Base-by-base conservation (phyloP, 257 asterid species). In the Verbena officinalis region DNA sequence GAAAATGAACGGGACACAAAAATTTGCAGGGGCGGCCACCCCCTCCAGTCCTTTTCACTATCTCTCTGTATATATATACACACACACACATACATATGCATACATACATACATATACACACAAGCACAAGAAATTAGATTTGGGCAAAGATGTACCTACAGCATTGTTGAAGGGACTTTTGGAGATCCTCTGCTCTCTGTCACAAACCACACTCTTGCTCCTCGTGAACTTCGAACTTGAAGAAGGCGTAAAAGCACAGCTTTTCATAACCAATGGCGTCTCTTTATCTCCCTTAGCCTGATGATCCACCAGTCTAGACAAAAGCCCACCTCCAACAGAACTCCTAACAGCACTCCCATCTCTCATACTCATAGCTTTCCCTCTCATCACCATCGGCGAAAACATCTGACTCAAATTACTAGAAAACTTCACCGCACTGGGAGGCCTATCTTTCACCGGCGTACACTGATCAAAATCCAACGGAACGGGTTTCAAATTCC, bases 381-480 rank as follows among this genome's bases (percentile, higher is more conserved):
- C 92, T 34, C 96, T 76, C 2, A 80, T 57, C 76, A 80, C 55
- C 76, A 80, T 67, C 7, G 96, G 89, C 2, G 97, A 86, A n/a
- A n/a, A n/a, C 78, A 77, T 77, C 2, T 74, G 80, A 11, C 33
- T 27, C 4, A 83, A 81, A 69, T 75, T 73, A 23, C 78, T 83
- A 1, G 82, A 75, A 21, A 79, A 74, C 55, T 84, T 90, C n/a
- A 80, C 86, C 2, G 79, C 69, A n/a, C 71, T 80, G 0, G 85
- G 65, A 58, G 90, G 76, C 83, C 75, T 78, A 65, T 83, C 95
- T 15, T 83, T 93, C 49, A 86, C 55, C 0, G 97, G 97, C 23
- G 99, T 94, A 50, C 90, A 90, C 73, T 88, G 96, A 73, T 86
- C 97, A 27, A 94, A 88, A 79, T 94, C 96, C 78, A 90, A 58